Conservation (phyloP, 1,284 basidiomycete species). For the Bondarzewia mesenterica region DNA sequence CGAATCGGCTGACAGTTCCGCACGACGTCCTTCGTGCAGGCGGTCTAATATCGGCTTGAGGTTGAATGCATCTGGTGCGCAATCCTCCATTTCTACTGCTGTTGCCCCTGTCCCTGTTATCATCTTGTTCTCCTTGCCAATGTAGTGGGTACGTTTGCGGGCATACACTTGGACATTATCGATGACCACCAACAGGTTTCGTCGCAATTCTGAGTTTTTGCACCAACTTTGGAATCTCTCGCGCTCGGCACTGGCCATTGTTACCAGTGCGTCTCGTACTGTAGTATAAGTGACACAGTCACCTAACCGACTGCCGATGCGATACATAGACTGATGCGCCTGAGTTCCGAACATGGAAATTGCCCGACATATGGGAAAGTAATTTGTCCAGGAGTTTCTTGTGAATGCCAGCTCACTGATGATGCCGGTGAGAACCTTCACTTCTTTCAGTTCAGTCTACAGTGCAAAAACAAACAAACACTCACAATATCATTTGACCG, state of each 20-base stretch:
- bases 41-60: neutral
- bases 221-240: neutral
- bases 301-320: neutral
- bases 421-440: neutral
- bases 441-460: too few relatives aligned
- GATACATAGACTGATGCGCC: neutral
- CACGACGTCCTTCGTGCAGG: neutral
- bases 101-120: constrained; percentile 11
- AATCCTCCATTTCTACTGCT: constrained; percentile 8
- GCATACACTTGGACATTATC: neutral
- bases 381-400: neutral
- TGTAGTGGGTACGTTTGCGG: neutral
- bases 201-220: neutral
- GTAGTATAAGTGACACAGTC: neutral
- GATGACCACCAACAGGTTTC: neutral
- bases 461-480: too few relatives aligned
- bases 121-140: constrained; percentile 9
- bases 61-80: constrained; percentile 1
- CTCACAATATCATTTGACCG: too few relatives aligned
- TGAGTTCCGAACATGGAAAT: neutral
- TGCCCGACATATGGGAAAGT: neutral
- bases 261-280: neutral
- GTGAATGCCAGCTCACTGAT: neutral
- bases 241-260: neutral
- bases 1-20: constrained; percentile 2